Conservation (phyloP, 2,329 filamentous ascomycete genomes). For the Fusarium sp. region DNA sequence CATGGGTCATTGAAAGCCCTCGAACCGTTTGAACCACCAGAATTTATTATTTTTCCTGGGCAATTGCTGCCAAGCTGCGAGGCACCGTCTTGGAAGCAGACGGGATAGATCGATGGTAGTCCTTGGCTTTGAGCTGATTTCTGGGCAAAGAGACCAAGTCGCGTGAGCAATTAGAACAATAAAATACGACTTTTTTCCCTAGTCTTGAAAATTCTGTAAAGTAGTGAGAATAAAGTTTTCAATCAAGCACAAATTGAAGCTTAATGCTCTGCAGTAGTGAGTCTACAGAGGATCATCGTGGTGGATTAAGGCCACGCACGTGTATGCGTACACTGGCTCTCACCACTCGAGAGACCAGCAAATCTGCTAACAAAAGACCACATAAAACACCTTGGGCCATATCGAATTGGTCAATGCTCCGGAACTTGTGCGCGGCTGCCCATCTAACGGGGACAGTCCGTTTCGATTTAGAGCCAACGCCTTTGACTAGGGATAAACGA, state of each 20-base stretch:
- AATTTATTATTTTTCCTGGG: too few relatives aligned
- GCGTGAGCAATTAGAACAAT: constrained; percentile 5
- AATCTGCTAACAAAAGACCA: not conserved
- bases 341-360: not conserved
- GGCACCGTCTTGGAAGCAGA: not conserved
- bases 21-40: too few relatives aligned
- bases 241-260: constrained; percentile 6
- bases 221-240: constrained; percentile 20
- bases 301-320: not conserved
- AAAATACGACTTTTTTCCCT: too few relatives aligned
- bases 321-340: constrained; percentile 2
- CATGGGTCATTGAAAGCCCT: not conserved
- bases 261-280: constrained; percentile 9
- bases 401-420: not conserved
- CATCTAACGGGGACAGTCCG: not conserved
- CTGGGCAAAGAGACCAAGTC: constrained; percentile 24
- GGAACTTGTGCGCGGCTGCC: not conserved
- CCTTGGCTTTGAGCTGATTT: constrained; percentile 24
- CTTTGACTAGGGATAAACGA: not conserved
- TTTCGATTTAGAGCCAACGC: not conserved
- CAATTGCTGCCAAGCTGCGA: constrained; percentile 19
- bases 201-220: too few relatives aligned
- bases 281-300: too few relatives aligned
- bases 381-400: not conserved
- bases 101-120: constrained; percentile 18